Evolutionary conservation across 2,329 filamentous ascomycete genomes (phyloP), one percentile per base, ranked within the genome.

Genomic region (Lachnum nothofagi): DNA sequence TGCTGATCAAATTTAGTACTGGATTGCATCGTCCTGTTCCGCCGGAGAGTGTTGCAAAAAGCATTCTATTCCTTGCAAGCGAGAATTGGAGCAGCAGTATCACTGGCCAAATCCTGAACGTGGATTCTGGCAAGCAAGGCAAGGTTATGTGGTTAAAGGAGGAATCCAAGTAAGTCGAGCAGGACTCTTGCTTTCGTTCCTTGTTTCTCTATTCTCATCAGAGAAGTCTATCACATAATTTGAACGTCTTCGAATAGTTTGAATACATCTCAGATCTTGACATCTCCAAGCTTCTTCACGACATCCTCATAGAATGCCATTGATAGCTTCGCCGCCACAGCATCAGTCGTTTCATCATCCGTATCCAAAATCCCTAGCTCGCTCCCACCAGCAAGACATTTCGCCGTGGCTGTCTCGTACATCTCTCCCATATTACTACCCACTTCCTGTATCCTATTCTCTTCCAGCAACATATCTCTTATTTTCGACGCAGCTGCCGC

Each of bases 121-220:
- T 76, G 19, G 71, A 75, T 60, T 67, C 63, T 16, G 73, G 72
- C 4, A 75, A 74, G 62, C 67, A 66, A 48, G 72, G 69, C 7
- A 70, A 67, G 37, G 54, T 72, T 8, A 61, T 71, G 56, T 71
- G 67, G 66, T 61, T 56, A 14, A 64, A 62, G 29, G 50, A 52
- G 14, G 54, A 60, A 20, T 55, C 46, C 35, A 37, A 37, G 17
- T 37, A 19, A 22, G 2, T 20, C 10, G n/a, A 34, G 31, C n/a
- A 34, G 37, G 10, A 12, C 37, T 40, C 19, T 22, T 40, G 34
- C 34, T 19, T 16, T n/a, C n/a, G n/a, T n/a, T n/a, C n/a, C n/a
- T n/a, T n/a, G n/a, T n/a, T n/a, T n/a, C n/a, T n/a, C n/a, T n/a
- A n/a, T n/a, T n/a, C n/a, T n/a, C n/a, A n/a, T n/a, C n/a, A n/a